A percentile compares a stretch with the other conserved stretches of the same genome.
Evolutionary conservation across 805 yeast genomes (phyloP).

Genomic region (Pichia membranifaciens): DNA sequence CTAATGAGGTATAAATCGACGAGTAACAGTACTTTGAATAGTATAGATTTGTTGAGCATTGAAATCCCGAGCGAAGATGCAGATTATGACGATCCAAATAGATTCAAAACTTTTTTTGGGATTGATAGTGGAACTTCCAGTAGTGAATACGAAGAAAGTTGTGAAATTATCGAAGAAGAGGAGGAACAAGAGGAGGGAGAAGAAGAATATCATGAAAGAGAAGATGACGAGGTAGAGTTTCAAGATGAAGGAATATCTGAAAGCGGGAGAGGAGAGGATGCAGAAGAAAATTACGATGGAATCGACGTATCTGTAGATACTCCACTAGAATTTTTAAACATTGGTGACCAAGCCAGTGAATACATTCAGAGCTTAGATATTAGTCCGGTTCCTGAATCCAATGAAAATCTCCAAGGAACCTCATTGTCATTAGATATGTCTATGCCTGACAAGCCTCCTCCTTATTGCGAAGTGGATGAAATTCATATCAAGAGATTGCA

Average conservation of each 20-base stretch:
- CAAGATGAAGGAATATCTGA: too few relatives aligned
- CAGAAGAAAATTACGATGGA: too few relatives aligned
- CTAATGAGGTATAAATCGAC: background rate
- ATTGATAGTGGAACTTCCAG: background rate
- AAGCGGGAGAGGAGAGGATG: too few relatives aligned
- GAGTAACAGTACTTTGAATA: background rate
- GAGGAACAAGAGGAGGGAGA: too few relatives aligned
- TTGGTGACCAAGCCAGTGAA: background rate
- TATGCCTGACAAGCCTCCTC: slow-evolving; percentile 8
- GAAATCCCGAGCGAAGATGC: slow-evolving; percentile 10
- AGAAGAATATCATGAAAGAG: background rate
- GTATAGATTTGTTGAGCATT: slow-evolving; percentile 3
- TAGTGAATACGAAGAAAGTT: background rate
- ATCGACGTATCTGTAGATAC: too few relatives aligned
- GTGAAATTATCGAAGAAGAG: too few relatives aligned
- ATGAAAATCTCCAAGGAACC: background rate
- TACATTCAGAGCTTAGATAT: background rate
- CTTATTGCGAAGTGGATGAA: slow-evolving; percentile 7
- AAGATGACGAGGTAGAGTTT: background rate
- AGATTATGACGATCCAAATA: slow-evolving; percentile 4
- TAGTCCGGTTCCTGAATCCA: background rate
- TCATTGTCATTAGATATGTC: background rate
- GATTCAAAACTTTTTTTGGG: slow-evolving; percentile 9
- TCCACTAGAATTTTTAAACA: background rate
- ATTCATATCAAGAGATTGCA: background rate